Conservation (phyloP, 2,329 filamentous ascomycete species). For the Herpotrichia juniperi region DNA sequence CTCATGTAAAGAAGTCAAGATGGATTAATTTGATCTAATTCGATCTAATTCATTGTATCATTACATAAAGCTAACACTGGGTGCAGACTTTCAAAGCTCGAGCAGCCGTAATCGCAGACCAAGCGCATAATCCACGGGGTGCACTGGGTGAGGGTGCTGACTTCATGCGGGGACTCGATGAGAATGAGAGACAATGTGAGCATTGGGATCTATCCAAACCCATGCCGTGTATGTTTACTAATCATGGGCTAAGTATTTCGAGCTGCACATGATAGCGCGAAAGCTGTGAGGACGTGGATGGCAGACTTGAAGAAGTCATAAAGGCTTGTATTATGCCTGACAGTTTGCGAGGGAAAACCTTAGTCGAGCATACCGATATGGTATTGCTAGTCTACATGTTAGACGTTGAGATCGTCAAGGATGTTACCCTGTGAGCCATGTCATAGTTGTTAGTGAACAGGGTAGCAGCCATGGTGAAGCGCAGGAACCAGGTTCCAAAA, state of each 20-base stretch:
- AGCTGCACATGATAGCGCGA: conserved; percentile 55
- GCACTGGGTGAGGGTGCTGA: conserved; percentile 72
- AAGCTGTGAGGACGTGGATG: conserved; percentile 54
- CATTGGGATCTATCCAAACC: conserved; percentile 9
- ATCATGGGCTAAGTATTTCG: conserved; percentile 49
- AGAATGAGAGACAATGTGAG: conserved; percentile 77
- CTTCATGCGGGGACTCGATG: conserved; percentile 86
- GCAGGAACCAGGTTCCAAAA: not conserved
- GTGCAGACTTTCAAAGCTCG: conserved; percentile 77
- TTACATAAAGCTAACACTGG: not conserved
- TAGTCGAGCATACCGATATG: too few relatives aligned
- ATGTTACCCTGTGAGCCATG: too few relatives aligned
- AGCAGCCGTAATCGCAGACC: conserved; percentile 82
- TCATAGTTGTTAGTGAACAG: too few relatives aligned
- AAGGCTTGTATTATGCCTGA: not conserved
- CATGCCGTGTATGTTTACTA: conserved; percentile 7
- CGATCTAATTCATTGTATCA: not conserved
- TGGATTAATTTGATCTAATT: too few relatives aligned
- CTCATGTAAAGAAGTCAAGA: too few relatives aligned
- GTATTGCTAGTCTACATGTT: too few relatives aligned
- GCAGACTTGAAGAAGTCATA: conserved; percentile 48
- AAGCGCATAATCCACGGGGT: conserved; percentile 83
- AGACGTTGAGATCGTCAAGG: too few relatives aligned
- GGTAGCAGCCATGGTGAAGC: not conserved
- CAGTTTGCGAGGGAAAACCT: not conserved